A percentile compares a stretch with the other conserved stretches of the same genome.
Evolutionary conservation across 2,329 filamentous ascomycete genomes (phyloP).

Genomic region (Dactylellina haptotyla): DNA sequence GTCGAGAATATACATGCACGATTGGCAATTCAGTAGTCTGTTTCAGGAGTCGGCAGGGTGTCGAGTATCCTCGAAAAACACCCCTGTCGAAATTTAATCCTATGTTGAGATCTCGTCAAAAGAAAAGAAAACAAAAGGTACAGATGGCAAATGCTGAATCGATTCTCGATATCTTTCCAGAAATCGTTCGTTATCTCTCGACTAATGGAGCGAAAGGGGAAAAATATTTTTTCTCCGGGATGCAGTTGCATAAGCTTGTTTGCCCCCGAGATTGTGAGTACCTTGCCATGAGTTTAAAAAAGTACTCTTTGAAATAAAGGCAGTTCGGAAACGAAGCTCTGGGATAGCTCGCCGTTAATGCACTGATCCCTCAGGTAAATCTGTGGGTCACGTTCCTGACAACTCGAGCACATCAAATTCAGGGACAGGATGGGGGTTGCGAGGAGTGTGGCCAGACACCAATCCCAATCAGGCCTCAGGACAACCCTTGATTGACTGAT

Average conservation of each 20-base stretch:
- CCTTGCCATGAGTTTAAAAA: not conserved
- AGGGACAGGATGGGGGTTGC: constrained; percentile 14
- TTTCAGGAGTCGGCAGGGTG: constrained; percentile 28
- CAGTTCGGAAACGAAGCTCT: constrained; percentile 17
- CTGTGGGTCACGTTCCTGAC: constrained; percentile 35
- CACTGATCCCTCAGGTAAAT: not conserved
- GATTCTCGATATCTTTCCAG: constrained; percentile 6
- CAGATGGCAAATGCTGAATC: not conserved
- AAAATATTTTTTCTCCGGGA: constrained; percentile 16
- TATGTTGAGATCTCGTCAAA: no score
- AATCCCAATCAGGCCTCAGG: constrained; percentile 11
- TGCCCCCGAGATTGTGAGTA: not conserved
- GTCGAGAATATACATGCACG: constrained; percentile 4
- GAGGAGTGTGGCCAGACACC: constrained; percentile 2
- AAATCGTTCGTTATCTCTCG: not conserved
- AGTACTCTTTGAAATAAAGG: constrained; percentile 3
- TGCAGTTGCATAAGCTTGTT: constrained; percentile 13
- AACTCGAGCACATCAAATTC: constrained; percentile 13
- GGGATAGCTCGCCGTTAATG: constrained; percentile 30
- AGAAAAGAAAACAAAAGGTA: no score
- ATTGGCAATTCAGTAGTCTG: constrained; percentile 29
- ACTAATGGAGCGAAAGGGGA: not conserved
- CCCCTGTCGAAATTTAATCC: not conserved
- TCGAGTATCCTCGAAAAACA: constrained; percentile 5
- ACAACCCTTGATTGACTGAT: constrained; percentile 1